Evolutionary conservation across 768 basidiomycete species (phyloP).

Genomic region (Lactarius trivialis): DNA sequence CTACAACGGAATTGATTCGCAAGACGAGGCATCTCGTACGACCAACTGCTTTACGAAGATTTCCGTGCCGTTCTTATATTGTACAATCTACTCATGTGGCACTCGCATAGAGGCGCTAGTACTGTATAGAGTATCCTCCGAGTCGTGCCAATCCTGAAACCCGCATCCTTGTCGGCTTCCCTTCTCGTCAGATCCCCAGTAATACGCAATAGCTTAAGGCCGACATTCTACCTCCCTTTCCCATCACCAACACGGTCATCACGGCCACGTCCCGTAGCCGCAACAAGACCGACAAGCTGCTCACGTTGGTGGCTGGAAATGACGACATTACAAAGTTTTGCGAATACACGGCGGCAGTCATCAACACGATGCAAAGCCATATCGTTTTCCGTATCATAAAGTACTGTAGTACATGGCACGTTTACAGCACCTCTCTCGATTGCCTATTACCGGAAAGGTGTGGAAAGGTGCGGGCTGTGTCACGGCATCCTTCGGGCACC

Average conservation of each 20-base stretch:
- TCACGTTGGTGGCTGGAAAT: background rate
- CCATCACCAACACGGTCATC: background rate
- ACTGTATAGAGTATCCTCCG: no score
- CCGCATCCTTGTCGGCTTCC: background rate
- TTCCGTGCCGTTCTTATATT: background rate
- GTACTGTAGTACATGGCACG: background rate
- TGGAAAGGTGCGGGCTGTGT: no score
- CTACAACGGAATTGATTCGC: background rate
- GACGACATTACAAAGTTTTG: background rate
- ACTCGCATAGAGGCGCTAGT: background rate
- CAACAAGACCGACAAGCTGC: background rate
- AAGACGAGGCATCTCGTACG: background rate
- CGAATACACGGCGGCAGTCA: background rate
- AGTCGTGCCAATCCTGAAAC: background rate
- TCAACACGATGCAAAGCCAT: background rate
- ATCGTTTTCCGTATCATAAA: background rate
- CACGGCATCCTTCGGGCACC: no score
- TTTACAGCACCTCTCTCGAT: background rate
- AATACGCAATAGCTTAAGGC: no score
- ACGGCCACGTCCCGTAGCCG: background rate
- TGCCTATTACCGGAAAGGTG: background rate
- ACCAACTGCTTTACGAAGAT: background rate
- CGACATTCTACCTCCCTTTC: background rate
- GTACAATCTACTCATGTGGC: background rate
- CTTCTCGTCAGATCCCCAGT: no score